A percentile compares a stretch with the other conserved stretches of the same genome.
Evolutionary conservation across 257 asterid species (phyloP).

Genomic region (Agastache rugosa): DNA sequence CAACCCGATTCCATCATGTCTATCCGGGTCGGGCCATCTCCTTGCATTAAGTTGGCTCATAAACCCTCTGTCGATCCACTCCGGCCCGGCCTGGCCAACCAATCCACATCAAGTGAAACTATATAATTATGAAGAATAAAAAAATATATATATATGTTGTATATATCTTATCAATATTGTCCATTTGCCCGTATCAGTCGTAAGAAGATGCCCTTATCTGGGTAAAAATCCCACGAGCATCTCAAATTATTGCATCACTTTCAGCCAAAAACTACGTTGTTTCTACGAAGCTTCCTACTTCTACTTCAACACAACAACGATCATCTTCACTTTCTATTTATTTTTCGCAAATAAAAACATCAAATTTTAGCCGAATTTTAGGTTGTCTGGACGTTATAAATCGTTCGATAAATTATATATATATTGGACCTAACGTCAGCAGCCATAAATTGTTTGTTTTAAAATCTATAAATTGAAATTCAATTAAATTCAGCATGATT

Average conservation of each 20-base stretch:
- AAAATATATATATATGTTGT: no score
- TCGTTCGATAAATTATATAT: background rate
- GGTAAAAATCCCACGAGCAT: background rate
- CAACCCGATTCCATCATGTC: no score
- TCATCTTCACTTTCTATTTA: background rate
- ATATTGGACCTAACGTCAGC: no score
- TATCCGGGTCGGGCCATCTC: no score
- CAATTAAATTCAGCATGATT: background rate
- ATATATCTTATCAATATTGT: background rate
- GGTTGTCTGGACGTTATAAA: conserved; percentile 7
- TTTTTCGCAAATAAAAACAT: conserved; percentile 7
- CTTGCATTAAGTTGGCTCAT: no score
- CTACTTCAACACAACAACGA: background rate
- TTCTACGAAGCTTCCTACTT: conserved; percentile 41
- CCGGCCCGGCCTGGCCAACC: background rate
- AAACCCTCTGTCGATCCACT: no score
- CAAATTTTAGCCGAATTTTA: background rate
- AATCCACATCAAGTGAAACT: background rate
- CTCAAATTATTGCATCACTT: conserved; percentile 21
- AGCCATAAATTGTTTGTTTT: background rate
- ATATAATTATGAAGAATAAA: background rate
- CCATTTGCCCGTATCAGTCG: conserved; percentile 4
- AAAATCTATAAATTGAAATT: background rate
- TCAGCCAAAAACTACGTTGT: conserved; percentile 19
- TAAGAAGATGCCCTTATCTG: background rate